Evolutionary conservation across 169 alveolate genomes (phyloP), one percentile per base, ranked within the genome.

Genomic region (Plasmodium gallinaceum): DNA sequence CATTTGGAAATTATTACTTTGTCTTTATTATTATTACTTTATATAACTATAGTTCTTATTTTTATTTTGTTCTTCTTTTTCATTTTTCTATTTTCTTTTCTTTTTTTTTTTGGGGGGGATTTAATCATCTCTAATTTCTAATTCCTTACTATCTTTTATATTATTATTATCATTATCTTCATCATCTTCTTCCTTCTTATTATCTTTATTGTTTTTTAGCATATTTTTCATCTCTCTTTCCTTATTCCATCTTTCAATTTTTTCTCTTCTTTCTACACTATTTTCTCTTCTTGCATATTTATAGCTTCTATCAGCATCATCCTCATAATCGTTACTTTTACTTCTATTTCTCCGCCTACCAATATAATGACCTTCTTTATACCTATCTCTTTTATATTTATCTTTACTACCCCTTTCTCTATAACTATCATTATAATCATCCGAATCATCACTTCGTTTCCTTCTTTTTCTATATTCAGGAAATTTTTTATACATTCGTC

Each of bases 401-500:
- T 88, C 90, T 75, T 68, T 83, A 39, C 90, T 46, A 45, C 74
- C 66, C 69, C 76, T 24, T 60, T 88, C 89, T 70, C 91, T 87
- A 69, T 90, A 32, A 45, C 86, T 37, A 39, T 83, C 71, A 72
- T 83, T 32, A 48, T 46, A n/a, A 87, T 90, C 92, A 51, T 75
- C 87, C 7, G 88, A 52, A 69, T 88, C 87, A 68, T 92, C 80
- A 74, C 75, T 65, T 68, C 60, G 83, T 74, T 74, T 76, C 48
- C 85, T 88, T 69, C 92, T 46, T 85, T 95, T 93, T 62, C 93
- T 97, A 94, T 98, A 98, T 78, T 98, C 99, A 16, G 99, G 99
- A 74, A 97, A 98, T 46, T 98, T 99, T 45, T 96, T 98, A 93
- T 98, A 98, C 99, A 99, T 99, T 93, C 98, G 95, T 32, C 94